These are phyloP conservation scores for Ophiorrhiza pumila DNA, from an alignment of 257 asterid genomes.

Conservation along the genomic window DNA sequence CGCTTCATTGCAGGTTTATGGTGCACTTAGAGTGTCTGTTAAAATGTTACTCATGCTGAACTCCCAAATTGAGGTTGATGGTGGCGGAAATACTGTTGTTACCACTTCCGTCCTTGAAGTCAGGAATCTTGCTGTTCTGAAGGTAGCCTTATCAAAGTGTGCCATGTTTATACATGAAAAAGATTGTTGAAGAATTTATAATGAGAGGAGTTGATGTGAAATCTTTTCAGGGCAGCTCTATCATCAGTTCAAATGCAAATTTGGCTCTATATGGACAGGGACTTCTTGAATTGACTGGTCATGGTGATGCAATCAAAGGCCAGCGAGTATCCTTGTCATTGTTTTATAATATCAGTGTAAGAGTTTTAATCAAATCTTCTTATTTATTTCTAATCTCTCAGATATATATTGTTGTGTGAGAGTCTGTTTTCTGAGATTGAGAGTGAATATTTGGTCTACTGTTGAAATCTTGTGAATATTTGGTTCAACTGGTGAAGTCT, in stretches of 20 bases:
- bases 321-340: conserved; percentile 84
- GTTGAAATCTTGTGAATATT: too few relatives aligned
- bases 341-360: conserved; percentile 88
- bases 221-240: conserved; percentile 68
- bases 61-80: conserved; percentile 83
- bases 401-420: background rate
- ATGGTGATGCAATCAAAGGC: conserved; percentile 90
- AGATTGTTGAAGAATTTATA: conserved; percentile 10
- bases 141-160: conserved; percentile 43
- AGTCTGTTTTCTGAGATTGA: background rate
- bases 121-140: conserved; percentile 93
- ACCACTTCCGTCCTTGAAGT: conserved; percentile 89
- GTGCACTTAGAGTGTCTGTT: conserved; percentile 86
- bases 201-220: conserved; percentile 12
- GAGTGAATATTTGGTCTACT: background rate
- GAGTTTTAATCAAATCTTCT: conserved; percentile 27
- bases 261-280: conserved; percentile 92
- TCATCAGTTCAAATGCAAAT: conserved; percentile 85
- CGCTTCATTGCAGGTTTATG: conserved; percentile 55
- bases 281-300: conserved; percentile 68
- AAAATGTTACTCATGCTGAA: conserved; percentile 96
- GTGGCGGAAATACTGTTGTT: conserved; percentile 71
- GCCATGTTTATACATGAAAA: conserved; percentile 1
- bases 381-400: conserved; percentile 10
- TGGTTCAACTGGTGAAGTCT: background rate